These are phyloP conservation scores for Penicillium griseofulvum DNA, from an alignment of 2,329 filamentous ascomycete species.

Conservation along the genomic window DNA sequence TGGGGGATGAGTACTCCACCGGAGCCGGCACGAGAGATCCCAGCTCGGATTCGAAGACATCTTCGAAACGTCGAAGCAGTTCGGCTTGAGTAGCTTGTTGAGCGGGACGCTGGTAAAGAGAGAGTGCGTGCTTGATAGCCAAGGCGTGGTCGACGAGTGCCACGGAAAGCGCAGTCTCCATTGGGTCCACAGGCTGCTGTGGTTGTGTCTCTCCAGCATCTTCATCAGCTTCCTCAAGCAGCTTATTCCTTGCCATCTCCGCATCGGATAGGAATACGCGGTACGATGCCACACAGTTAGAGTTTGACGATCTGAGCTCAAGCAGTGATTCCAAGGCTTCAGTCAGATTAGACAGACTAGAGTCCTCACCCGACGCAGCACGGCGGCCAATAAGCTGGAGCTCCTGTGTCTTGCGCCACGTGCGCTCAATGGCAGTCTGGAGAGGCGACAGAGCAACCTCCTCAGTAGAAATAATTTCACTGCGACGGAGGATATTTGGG, in stretches of 20 bases:
- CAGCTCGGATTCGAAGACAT: conserved; percentile 60
- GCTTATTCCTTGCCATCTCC: conserved; percentile 37
- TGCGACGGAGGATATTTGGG: conserved; percentile 84
- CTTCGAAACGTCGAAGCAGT: conserved; percentile 39
- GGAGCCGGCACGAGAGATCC: conserved; percentile 55
- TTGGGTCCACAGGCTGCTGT: conserved; percentile 48
- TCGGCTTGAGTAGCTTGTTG: conserved; percentile 48
- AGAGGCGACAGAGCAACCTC: conserved; percentile 68
- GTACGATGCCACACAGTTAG: conserved; percentile 77
- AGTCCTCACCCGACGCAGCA: conserved; percentile 69
- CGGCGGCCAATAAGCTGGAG: conserved; percentile 73
- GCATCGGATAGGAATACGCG: conserved; percentile 66
- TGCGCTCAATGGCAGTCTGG: conserved; percentile 87
- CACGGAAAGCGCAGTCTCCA: conserved; percentile 78
- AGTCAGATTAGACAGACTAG: conserved; percentile 65
- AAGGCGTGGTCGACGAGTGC: conserved; percentile 86
- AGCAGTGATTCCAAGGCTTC: conserved; percentile 77
- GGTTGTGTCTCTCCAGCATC: conserved; percentile 51
- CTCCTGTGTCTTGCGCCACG: conserved; percentile 86
- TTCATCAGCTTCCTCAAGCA: conserved; percentile 45
- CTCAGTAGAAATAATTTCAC: conserved; percentile 71
- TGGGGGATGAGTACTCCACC: conserved; percentile 24
- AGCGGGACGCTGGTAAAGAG: conserved; percentile 61
- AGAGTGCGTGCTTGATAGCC: conserved; percentile 78
- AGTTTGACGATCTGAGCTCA: conserved; percentile 67